Evolutionary conservation across 2,329 filamentous ascomycete genomes (phyloP).

Genomic region (Tolypocladium nubicola): DNA sequence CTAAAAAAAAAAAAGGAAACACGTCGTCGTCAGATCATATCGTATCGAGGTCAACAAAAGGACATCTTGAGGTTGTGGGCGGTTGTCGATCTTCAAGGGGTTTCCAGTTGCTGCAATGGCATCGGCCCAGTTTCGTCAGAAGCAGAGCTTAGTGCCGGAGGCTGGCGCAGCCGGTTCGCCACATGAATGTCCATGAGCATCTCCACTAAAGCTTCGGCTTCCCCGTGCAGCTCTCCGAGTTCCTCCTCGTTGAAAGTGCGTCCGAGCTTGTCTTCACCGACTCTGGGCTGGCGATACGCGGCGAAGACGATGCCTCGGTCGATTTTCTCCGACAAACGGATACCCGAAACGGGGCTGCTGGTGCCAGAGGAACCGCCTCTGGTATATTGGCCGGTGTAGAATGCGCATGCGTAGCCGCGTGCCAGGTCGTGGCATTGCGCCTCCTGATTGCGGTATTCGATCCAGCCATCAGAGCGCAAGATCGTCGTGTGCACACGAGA

Average conservation of each 20-base stretch:
- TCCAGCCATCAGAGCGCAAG: slow-evolving; percentile 38
- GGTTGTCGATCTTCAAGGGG: background rate
- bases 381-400: slow-evolving; percentile 32
- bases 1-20: slow-evolving; percentile 1
- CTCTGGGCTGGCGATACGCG: slow-evolving; percentile 38
- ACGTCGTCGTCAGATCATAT: background rate
- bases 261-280: slow-evolving; percentile 22
- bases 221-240: slow-evolving; percentile 33
- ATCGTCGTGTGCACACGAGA: slow-evolving; percentile 38
- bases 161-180: slow-evolving; percentile 22
- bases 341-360: slow-evolving; percentile 14
- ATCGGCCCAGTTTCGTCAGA: slow-evolving; percentile 28
- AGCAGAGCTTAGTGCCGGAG: slow-evolving; percentile 12
- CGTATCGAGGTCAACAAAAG: background rate
- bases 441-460: slow-evolving; percentile 37
- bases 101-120: slow-evolving; percentile 14
- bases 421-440: slow-evolving; percentile 33
- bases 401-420: slow-evolving; percentile 42
- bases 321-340: slow-evolving; percentile 14
- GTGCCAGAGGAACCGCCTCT: slow-evolving; percentile 13
- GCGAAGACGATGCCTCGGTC: slow-evolving; percentile 47
- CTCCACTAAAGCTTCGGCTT: slow-evolving; percentile 42
- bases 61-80: background rate
- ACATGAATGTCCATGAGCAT: slow-evolving; percentile 40
- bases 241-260: slow-evolving; percentile 26